Evolutionary conservation across 2,329 filamentous ascomycete genomes (phyloP).

Genomic region (Pestalotiopsis sp.): DNA sequence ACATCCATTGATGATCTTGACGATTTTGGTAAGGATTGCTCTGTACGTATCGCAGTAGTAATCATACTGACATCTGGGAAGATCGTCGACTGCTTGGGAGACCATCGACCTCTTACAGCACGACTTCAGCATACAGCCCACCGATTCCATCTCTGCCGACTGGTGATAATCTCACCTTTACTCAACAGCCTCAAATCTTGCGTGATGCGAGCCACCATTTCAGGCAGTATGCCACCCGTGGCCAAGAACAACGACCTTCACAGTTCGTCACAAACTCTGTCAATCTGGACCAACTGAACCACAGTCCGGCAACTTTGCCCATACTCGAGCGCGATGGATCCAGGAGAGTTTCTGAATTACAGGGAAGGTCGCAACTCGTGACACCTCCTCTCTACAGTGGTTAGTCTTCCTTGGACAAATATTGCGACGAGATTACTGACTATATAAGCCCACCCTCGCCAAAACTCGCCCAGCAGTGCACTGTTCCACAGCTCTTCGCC

Average conservation of each 20-base stretch:
- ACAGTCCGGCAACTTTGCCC: constrained; percentile 17
- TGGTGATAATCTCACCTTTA: constrained; percentile 7
- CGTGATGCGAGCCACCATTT: constrained; percentile 35
- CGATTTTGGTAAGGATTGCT: constrained; percentile 27
- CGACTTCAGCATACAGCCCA: constrained; percentile 4
- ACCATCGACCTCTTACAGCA: neutral
- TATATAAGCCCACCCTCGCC: constrained; percentile 16
- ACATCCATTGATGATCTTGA: constrained; percentile 20
- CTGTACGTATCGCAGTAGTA: too few relatives aligned
- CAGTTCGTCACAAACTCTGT: constrained; percentile 18
- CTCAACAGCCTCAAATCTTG: constrained; percentile 23
- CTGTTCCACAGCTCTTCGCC: constrained; percentile 24
- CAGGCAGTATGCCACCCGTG: constrained; percentile 19
- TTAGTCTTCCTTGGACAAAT: constrained; percentile 14
- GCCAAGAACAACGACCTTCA: constrained; percentile 17
- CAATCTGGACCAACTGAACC: constrained; percentile 12
- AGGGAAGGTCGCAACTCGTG: constrained; percentile 18
- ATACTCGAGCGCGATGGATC: constrained; percentile 16
- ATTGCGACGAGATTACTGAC: constrained; percentile 14
- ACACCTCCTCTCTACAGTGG: constrained; percentile 22
- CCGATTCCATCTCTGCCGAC: constrained; percentile 24
- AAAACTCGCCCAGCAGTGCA: constrained; percentile 13
- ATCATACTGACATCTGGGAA: constrained; percentile 9
- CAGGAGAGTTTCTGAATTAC: constrained; percentile 19
- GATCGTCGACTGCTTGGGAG: constrained; percentile 28